phyloP scores from a whole-genome alignment of 192 early-diverging fungal genomes.

The Umbelopsis sp. region DNA sequence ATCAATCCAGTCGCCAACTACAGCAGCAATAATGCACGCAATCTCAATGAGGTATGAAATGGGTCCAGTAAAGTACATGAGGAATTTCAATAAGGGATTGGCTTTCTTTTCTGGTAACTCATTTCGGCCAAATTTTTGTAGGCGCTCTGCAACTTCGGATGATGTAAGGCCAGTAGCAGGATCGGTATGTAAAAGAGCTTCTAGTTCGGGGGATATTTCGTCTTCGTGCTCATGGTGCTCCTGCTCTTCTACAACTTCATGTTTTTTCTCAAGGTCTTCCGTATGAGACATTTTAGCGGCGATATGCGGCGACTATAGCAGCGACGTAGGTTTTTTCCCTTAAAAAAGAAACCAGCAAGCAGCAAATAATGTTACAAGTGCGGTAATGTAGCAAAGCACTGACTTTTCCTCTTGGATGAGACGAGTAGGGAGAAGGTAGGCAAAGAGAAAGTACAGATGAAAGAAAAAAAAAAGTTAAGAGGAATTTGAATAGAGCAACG shows the following conservation, averaged over 20 bases:
- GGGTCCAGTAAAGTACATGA: constrained; percentile 86
- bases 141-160: constrained; percentile 73
- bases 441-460: no score
- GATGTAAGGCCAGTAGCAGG: constrained; percentile 75
- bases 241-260: constrained; percentile 64
- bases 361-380: not conserved
- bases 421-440: not conserved
- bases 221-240: constrained; percentile 75
- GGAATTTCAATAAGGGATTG: constrained; percentile 84
- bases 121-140: constrained; percentile 77
- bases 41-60: constrained; percentile 92
- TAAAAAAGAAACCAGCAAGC: no score
- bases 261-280: constrained; percentile 39
- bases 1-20: constrained; percentile 71
- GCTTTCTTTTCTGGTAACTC: constrained; percentile 83
- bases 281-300: not conserved
- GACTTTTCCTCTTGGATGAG: not conserved
- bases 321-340: no score
- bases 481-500: no score
- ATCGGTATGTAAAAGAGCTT: constrained; percentile 78
- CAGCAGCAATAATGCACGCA: constrained; percentile 78
- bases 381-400: not conserved
- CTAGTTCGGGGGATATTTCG: constrained; percentile 82
- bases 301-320: no score
- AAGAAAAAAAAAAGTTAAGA: no score